A percentile compares a stretch with the other conserved stretches of the same genome.
Evolutionary conservation across 352 stramenopile species (phyloP).

Genomic region (Phytophthora fragariae): DNA sequence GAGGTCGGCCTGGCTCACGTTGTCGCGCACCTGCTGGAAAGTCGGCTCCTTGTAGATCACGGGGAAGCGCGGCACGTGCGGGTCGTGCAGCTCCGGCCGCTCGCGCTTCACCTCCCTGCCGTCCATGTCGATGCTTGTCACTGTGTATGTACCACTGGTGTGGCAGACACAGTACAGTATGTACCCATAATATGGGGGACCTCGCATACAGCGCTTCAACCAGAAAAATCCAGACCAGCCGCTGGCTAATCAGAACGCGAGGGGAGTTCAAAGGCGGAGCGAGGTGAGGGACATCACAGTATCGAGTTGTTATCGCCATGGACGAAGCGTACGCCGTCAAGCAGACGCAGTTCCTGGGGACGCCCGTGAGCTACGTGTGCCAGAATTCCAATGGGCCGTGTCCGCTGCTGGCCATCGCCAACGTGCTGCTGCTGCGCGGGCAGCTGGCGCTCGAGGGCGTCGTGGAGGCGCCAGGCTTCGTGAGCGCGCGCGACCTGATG

Average conservation of each 20-base stretch:
- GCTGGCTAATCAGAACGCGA: constrained; percentile 1
- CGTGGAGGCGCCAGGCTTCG: constrained; percentile 66
- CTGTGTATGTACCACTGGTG: neutral
- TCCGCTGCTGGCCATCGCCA: constrained; percentile 96
- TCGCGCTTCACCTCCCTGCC: constrained; percentile 41
- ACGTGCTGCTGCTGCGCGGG: constrained; percentile 94
- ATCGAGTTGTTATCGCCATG: constrained; percentile 26
- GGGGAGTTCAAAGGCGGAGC: neutral
- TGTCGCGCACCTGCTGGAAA: constrained; percentile 62
- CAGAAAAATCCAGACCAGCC: neutral
- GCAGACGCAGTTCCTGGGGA: constrained; percentile 78
- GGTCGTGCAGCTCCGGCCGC: constrained; percentile 61
- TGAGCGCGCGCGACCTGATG: constrained; percentile 92
- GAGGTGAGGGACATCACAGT: too few relatives aligned
- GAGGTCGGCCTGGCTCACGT: constrained; percentile 59
- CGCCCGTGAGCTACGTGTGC: constrained; percentile 90
- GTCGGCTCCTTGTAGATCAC: constrained; percentile 74
- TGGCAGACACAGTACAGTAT: neutral
- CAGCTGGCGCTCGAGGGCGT: constrained; percentile 83
- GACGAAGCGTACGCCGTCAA: constrained; percentile 87
- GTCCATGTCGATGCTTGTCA: constrained; percentile 14
- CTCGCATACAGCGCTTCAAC: neutral
- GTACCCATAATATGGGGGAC: too few relatives aligned
- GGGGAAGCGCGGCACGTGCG: constrained; percentile 67
- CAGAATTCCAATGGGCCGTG: constrained; percentile 99